Percentiles rank a stretch among this genome's conserved stretches.
phyloP scores from a whole-genome alignment of 2,329 filamentous ascomycete species.

The Botrytis deweyae region DNA sequence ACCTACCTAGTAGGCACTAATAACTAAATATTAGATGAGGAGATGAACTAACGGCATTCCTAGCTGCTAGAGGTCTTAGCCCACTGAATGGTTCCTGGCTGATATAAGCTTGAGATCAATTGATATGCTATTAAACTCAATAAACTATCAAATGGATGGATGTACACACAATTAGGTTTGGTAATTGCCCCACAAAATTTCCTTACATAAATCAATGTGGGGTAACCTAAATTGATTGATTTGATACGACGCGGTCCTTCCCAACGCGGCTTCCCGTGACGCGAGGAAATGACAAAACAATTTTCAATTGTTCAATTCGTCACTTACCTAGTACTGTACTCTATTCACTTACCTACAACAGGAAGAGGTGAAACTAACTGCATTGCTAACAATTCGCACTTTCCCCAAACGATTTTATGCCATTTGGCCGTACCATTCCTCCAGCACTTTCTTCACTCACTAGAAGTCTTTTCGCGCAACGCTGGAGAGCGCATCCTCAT shows the following conservation, averaged over 20 bases:
- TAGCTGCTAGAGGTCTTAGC: not conserved
- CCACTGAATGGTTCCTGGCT: not conserved
- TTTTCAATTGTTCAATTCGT: not conserved
- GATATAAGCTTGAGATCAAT: not conserved
- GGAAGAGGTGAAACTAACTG: conserved; percentile 20
- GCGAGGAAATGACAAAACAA: conserved; percentile 11
- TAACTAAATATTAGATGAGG: not conserved
- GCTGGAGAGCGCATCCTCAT: conserved; percentile 33
- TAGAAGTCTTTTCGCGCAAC: conserved; percentile 34
- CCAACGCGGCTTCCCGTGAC: conserved; percentile 7
- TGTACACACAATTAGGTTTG: not conserved
- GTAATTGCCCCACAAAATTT: not conserved
- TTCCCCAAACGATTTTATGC: conserved; percentile 37
- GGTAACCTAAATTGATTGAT: conserved; percentile 6
- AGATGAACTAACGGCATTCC: not conserved
- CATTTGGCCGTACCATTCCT: conserved; percentile 32
- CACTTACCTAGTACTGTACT: not conserved
- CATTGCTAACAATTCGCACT: conserved; percentile 23
- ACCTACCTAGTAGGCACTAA: not conserved
- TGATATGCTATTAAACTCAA: not conserved
- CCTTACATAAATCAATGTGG: not conserved
- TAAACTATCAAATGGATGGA: not conserved
- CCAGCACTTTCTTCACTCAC: conserved; percentile 34
- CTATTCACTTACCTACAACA: conserved; percentile 3
- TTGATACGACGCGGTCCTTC: conserved; percentile 12